Evolutionary conservation across 306 rosid genomes (phyloP).

Genomic region (Rosa chinensis): DNA sequence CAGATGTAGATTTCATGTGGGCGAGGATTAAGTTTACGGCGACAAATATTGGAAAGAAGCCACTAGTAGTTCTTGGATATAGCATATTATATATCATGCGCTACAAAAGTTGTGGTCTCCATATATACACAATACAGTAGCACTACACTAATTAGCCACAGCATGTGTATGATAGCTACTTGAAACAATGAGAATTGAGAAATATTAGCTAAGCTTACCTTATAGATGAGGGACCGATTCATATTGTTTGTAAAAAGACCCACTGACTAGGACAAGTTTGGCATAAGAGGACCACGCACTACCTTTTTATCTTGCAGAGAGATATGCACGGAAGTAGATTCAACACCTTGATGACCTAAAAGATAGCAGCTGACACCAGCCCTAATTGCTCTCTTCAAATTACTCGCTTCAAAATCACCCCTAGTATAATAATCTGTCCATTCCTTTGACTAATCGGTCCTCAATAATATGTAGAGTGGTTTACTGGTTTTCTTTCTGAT

Average conservation of each 20-base stretch:
- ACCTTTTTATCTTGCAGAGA: slow-evolving; percentile 52
- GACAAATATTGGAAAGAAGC: slow-evolving; percentile 22
- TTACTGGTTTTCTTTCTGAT: not conserved
- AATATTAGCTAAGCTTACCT: slow-evolving; percentile 4
- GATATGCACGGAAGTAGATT: slow-evolving; percentile 57
- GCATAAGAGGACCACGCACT: slow-evolving; percentile 55
- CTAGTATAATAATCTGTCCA: too few species aligned
- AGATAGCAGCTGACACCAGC: slow-evolving; percentile 24
- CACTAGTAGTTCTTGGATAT: slow-evolving; percentile 29
- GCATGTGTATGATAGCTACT: slow-evolving; percentile 53
- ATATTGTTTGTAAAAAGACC: slow-evolving; percentile 28
- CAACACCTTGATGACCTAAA: slow-evolving; percentile 25
- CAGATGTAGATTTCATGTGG: not conserved
- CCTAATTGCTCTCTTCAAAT: slow-evolving; percentile 3
- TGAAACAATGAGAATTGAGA: slow-evolving; percentile 40
- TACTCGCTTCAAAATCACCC: not conserved
- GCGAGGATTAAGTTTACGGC: not conserved
- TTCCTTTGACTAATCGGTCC: not conserved
- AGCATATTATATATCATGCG: slow-evolving; percentile 28
- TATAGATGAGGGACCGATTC: slow-evolving; percentile 65
- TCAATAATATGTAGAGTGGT: not conserved
- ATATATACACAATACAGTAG: not conserved
- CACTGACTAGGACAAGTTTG: slow-evolving; percentile 33
- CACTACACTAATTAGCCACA: slow-evolving; percentile 22
- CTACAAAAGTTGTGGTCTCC: slow-evolving; percentile 58